These are phyloP conservation scores for Phalaenopsis equestris DNA, from an alignment of 106 monocot genomes.

Conservation along the genomic window DNA sequence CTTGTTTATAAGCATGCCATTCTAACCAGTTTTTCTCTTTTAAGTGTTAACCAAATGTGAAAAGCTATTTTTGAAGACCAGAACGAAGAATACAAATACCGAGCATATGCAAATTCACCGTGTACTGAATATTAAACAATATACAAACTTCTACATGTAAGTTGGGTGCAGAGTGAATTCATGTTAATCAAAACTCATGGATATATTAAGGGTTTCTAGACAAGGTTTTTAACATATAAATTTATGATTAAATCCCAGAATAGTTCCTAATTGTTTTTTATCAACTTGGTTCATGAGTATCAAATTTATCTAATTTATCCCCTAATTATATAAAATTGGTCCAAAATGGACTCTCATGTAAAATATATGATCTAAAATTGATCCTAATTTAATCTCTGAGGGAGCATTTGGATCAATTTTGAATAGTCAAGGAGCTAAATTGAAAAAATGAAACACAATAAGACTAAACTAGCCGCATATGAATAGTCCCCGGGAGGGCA, in stretches of 20 bases:
- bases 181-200: background rate
- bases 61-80: background rate
- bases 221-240: background rate
- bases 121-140: background rate
- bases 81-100: background rate
- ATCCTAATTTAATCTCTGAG: too few relatives aligned
- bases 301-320: too few relatives aligned
- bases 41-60: background rate
- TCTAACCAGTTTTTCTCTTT: background rate
- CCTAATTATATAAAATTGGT: too few relatives aligned
- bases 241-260: too few relatives aligned
- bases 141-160: background rate
- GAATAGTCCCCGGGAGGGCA: background rate
- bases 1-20: background rate
- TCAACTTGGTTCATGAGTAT: too few relatives aligned
- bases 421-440: too few relatives aligned
- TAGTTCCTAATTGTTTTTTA: too few relatives aligned
- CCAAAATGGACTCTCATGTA: too few relatives aligned
- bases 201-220: background rate
- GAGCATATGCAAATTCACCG: background rate
- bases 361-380: too few relatives aligned
- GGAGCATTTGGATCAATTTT: too few relatives aligned
- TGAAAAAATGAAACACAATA: too few relatives aligned
- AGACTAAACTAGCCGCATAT: too few relatives aligned
- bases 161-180: background rate